phyloP scores from a whole-genome alignment of 495 filamentous ascomycete species.

The Penicillium taxi region DNA sequence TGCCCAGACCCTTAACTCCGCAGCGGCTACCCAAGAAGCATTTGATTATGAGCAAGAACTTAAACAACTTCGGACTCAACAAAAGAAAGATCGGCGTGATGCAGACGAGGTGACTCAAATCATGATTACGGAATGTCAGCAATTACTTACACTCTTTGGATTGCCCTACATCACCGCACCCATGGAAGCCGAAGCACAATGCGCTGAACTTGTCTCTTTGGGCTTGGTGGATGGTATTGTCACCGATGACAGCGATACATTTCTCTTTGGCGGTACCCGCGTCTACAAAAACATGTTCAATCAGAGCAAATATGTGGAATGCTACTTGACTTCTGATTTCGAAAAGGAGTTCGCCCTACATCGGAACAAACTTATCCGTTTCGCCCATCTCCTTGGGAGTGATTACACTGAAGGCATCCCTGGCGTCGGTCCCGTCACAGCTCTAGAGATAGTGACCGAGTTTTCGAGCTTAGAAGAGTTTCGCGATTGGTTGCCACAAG shows the following conservation, averaged over 20 bases:
- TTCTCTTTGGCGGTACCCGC: slow-evolving; percentile 90
- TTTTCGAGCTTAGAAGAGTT: slow-evolving; percentile 65
- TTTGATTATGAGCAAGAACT: slow-evolving; percentile 82
- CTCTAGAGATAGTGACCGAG: slow-evolving; percentile 86
- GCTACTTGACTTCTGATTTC: slow-evolving; percentile 80
- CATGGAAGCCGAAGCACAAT: slow-evolving; percentile 98
- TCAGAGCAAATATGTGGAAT: slow-evolving; percentile 92
- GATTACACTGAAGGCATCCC: slow-evolving; percentile 93
- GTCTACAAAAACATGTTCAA: slow-evolving; percentile 99
- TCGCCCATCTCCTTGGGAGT: slow-evolving; percentile 82
- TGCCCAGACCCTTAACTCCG: slow-evolving; percentile 72
- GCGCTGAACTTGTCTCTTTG: slow-evolving; percentile 77
- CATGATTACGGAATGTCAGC: slow-evolving; percentile 93
- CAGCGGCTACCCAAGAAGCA: slow-evolving; percentile 48
- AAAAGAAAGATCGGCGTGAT: slow-evolving; percentile 90
- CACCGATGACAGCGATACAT: slow-evolving; percentile 96
- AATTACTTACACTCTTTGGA: slow-evolving; percentile 81
- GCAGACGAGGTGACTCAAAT: slow-evolving; percentile 90
- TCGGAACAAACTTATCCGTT: slow-evolving; percentile 70
- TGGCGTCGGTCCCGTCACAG: slow-evolving; percentile 86
- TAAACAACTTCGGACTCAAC: slow-evolving; percentile 77
- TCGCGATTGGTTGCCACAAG: slow-evolving; percentile 74
- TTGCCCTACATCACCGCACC: slow-evolving; percentile 94
- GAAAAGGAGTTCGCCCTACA: slow-evolving; percentile 83
- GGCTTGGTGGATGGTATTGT: slow-evolving; percentile 94